A percentile compares a stretch with the other conserved stretches of the same genome.
Evolutionary conservation across 192 early-diverging fungal species (phyloP).

Genomic region (Coemansia sp.): DNA sequence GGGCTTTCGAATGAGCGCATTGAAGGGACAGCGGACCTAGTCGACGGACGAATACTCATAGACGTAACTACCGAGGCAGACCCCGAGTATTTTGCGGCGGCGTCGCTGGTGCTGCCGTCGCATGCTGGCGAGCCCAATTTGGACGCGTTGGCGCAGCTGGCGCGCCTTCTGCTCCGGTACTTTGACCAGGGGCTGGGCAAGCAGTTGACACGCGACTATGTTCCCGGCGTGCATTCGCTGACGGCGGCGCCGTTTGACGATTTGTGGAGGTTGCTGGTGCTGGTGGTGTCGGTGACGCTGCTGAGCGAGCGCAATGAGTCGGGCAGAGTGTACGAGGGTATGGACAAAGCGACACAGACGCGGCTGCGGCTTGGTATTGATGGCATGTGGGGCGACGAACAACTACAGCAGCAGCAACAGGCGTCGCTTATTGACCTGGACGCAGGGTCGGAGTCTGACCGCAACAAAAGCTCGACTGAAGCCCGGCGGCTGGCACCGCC

Average conservation of each 20-base stretch:
- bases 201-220: constrained; percentile 21
- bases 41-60: constrained; percentile 36
- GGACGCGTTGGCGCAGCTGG: constrained; percentile 44
- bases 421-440: constrained; percentile 3
- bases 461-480: not conserved
- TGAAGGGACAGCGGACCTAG: constrained; percentile 16
- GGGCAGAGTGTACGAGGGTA: constrained; percentile 10
- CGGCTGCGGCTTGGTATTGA: constrained; percentile 24
- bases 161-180: constrained; percentile 37
- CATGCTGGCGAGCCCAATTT: constrained; percentile 25
- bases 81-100: constrained; percentile 45
- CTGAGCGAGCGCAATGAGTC: constrained; percentile 40
- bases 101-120: constrained; percentile 38
- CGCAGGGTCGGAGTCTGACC: not conserved
- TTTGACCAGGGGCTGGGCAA: constrained; percentile 26
- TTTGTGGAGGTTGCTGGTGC: constrained; percentile 34
- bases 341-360: constrained; percentile 16
- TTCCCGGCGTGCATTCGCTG: constrained; percentile 32
- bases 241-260: constrained; percentile 32
- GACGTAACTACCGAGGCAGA: constrained; percentile 32
- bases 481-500: too few species aligned
- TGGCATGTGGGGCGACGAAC: constrained; percentile 21
- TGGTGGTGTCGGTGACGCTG: constrained; percentile 39
- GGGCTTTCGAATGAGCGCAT: constrained; percentile 17
- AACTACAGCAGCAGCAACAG: not conserved